A percentile compares a stretch with the other conserved stretches of the same genome.
phyloP scores from a whole-genome alignment of 108 stramenopile species.

The Nitzschia palea region DNA sequence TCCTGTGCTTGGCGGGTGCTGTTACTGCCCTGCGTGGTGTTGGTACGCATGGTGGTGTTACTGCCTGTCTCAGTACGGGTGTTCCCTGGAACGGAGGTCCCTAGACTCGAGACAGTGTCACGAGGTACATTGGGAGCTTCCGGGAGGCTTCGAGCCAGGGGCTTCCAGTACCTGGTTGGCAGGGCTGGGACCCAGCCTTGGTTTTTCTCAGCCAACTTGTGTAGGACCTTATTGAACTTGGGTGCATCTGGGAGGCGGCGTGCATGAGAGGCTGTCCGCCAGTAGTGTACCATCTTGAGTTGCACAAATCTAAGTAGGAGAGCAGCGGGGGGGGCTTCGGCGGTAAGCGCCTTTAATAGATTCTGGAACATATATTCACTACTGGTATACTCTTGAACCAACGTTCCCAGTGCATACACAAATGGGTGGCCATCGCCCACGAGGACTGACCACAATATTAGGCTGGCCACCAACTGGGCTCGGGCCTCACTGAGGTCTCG shows the following conservation, averaged over 20 bases:
- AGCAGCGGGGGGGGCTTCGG: not conserved
- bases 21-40: too few relatives aligned
- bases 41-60: too few relatives aligned
- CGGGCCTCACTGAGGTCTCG: not conserved
- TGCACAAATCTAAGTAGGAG: conserved; percentile 1
- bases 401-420: not conserved
- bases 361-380: not conserved
- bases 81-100: not conserved
- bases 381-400: not conserved
- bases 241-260: not conserved
- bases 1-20: not conserved
- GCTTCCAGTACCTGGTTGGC: not conserved
- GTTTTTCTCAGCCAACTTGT: not conserved
- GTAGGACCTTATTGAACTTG: not conserved
- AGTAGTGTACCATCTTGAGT: not conserved
- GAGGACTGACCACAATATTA: not conserved
- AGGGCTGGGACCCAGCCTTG: not conserved
- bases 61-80: not conserved
- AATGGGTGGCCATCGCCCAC: not conserved
- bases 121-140: too few relatives aligned
- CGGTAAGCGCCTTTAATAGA: not conserved
- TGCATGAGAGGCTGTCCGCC: not conserved
- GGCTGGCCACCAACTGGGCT: not conserved
- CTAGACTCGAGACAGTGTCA: too few relatives aligned
- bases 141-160: too few relatives aligned